Evolutionary conservation across 805 yeast genomes (phyloP), one percentile per base, ranked within the genome.

Genomic region (Hemisphaericaspora nanyangensis): DNA sequence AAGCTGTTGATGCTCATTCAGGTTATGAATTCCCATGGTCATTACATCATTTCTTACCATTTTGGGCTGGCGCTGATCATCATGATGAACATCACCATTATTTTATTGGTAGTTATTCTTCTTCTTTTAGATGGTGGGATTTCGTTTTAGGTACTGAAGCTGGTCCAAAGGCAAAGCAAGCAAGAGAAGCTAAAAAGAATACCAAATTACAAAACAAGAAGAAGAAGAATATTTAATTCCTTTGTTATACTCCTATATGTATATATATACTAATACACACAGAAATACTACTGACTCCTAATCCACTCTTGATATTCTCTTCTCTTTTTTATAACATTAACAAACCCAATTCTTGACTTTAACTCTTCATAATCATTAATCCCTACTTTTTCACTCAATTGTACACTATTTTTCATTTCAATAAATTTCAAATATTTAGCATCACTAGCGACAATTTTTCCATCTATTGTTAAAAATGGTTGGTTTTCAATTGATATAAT

Each of bases 11-110:
- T 50, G 65, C 81, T 11, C 82, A 77, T 48, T 74, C 80, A 2
- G 82, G 82, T 29, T 77, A 77, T 51, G 81, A 77, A 42, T 77
- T 77, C 58, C 82, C 82, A 4, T 75, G 77, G 78, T 76, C 80
- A 1, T 64, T 77, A 51, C 74, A 76, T 54, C 56, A 74, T 40
- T 63, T 75, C 52, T 37, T 77, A n/a, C 82, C 82, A 31, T 68
- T 77, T 57, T 77, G 82, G 82, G 81, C 82, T 7, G 82, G 82
- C 24, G 81, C 81, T 28, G 80, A 73, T 40, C 82, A 77, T 50
- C 82, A 77, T 50, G 82, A 77, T 50, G 68, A 70, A 43, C 82
- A 77, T 47, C 82, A 77, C 47, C 82, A 76, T 49, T 73, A 70
- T 54, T 77, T 77, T 47, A 75, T 77, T 43, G 82, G 82, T 15